A percentile compares a stretch with the other conserved stretches of the same genome.
Conservation (phyloP, 2,329 filamentous ascomycete genomes). For the Pseudocercospora macadamiae region DNA sequence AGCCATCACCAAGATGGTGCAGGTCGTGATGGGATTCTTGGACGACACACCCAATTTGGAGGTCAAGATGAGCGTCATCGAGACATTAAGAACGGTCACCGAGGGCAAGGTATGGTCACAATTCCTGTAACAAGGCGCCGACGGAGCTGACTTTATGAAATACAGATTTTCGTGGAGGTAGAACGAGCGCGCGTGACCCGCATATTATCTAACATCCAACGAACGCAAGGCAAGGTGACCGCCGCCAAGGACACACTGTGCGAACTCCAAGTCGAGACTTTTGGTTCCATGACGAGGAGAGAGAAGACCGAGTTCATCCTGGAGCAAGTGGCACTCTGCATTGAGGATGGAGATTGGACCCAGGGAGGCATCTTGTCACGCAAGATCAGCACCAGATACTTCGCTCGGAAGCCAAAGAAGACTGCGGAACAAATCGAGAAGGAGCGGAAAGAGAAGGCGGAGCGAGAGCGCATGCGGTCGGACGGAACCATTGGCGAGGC, state of each 20-base stretch:
- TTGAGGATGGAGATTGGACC: constrained; percentile 93
- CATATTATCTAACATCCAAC: constrained; percentile 97
- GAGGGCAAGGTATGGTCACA: constrained; percentile 76
- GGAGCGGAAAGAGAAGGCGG: constrained; percentile 80
- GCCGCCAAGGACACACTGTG: constrained; percentile 91
- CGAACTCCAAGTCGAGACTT: constrained; percentile 97
- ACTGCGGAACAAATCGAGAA: constrained; percentile 86
- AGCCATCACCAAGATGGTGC: constrained; percentile 98
- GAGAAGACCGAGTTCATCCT: constrained; percentile 99
- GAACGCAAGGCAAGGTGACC: constrained; percentile 87
- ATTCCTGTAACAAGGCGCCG: not conserved
- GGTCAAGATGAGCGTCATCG: constrained; percentile 89
- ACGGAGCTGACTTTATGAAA: constrained; percentile 10
- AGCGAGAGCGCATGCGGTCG: constrained; percentile 77
- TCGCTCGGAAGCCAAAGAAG: constrained; percentile 88
- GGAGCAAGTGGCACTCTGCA: constrained; percentile 90
- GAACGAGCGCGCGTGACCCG: constrained; percentile 94
- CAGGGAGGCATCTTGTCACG: constrained; percentile 91
- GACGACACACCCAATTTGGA: constrained; percentile 82
- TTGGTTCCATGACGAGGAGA: constrained; percentile 93
- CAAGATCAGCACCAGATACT: constrained; percentile 95
- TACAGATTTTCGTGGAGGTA: constrained; percentile 94
- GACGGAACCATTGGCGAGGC: constrained; percentile 63
- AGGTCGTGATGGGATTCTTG: constrained; percentile 90
- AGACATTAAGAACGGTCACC: constrained; percentile 92